Conservation (phyloP, 306 rosid species). For the Gastrolobium bilobum region DNA sequence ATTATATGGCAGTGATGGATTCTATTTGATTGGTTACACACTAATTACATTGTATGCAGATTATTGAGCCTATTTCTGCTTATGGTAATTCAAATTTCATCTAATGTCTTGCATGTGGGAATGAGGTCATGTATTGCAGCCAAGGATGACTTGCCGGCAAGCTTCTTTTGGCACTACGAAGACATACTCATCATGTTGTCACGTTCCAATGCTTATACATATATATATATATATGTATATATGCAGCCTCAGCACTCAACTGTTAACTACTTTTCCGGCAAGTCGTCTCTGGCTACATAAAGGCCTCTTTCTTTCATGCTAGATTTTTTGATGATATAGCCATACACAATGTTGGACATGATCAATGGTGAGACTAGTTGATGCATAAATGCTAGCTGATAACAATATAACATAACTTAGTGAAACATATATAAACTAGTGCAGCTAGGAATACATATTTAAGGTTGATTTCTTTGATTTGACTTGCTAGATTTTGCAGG, state of each 20-base stretch:
- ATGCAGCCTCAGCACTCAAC: neutral
- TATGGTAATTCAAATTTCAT: slow-evolving; percentile 52
- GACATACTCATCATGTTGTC: neutral
- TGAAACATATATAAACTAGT: neutral
- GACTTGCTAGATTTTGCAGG: slow-evolving; percentile 48
- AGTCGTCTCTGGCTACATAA: slow-evolving; percentile 84
- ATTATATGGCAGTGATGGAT: slow-evolving; percentile 31
- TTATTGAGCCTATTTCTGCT: slow-evolving; percentile 7
- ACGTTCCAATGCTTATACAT: neutral
- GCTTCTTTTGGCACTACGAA: slow-evolving; percentile 2
- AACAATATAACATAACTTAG: neutral
- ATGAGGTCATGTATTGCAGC: slow-evolving; percentile 87
- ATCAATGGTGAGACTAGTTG: slow-evolving; percentile 6
- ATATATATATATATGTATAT: no score
- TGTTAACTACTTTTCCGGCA: slow-evolving; percentile 59
- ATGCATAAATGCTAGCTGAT: slow-evolving; percentile 13
- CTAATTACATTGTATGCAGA: slow-evolving; percentile 21
- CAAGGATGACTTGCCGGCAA: slow-evolving; percentile 99
- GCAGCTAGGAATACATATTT: neutral
- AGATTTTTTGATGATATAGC: slow-evolving; percentile 62
- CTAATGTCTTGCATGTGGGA: slow-evolving; percentile 88
- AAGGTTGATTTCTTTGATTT: slow-evolving; percentile 28
- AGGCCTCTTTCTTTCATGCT: slow-evolving; percentile 80
- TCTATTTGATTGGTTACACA: slow-evolving; percentile 59
- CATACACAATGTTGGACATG: slow-evolving; percentile 34